Base-by-base conservation (phyloP, 2,329 filamentous ascomycete genomes). In the Talaromyces sp. region DNA sequence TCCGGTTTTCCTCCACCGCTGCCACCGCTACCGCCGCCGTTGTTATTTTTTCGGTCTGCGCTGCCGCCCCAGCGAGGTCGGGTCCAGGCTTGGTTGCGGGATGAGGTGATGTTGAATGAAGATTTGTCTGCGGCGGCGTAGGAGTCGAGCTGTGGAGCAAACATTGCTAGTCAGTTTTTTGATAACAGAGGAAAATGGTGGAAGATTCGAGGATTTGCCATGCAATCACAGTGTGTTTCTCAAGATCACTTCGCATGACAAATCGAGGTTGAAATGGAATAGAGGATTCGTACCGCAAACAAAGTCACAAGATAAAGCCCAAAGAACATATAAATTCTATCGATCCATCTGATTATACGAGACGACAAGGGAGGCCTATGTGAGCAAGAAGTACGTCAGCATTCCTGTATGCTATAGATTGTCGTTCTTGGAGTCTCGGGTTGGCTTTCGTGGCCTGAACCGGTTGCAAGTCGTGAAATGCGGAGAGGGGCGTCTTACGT, bases 281-380 rank as follows among this genome's bases (percentile, higher is more conserved):
- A 59, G 63, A 33, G 64, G 71, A 62, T 25, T 49, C 78, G 37
- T 77, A 82, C 81, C 61, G 81, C 78, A 67, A 84, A 82, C 10
- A 84, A 73, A 49, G 79, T 81, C 49, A 80, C 79, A 33, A 84
- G 69, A 66, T 84, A 84, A 27, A 84, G 73, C 6, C 81, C 82
- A 5, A 84, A 50, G 68, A 83, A 83, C 67, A 79, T 70, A 68
- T 83, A 84, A 60, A 79, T 65, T 62, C 71, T 73, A 58, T 81
- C 74, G 65, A 79, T 64, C 71, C 80, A 75, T 67, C 77, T 77
- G 58, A 70, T 72, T 65, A 80, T 60, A 58, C 80, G 81, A 64
- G 80, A 77, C 17, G 78, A 72, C 59, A 83, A 63, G 3, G 82
- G 82, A 13, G 81, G 80, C 49, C 81, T 83, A 65, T 17, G 62